A percentile compares a stretch with the other conserved stretches of the same genome.
Evolutionary conservation across 2,329 filamentous ascomycete genomes (phyloP).

Genomic region (Gaeumannomyces tritici): DNA sequence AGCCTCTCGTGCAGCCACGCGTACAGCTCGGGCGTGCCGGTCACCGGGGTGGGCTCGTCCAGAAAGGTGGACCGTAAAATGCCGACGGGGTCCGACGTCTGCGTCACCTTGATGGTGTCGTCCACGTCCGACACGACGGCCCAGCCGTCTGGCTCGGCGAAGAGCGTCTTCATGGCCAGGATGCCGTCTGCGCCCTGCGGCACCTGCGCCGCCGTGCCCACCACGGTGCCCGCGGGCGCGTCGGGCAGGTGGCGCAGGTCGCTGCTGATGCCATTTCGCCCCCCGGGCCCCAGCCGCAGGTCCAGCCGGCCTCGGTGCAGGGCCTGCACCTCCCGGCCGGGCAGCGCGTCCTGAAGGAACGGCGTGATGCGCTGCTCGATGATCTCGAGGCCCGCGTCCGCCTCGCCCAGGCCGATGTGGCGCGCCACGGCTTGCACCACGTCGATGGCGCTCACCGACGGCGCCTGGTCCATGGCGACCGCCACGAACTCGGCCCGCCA

Average conservation of each 20-base stretch:
- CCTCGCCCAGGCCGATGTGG: constrained; percentile 54
- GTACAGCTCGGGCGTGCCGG: constrained; percentile 83
- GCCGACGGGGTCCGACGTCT: constrained; percentile 69
- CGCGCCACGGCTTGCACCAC: constrained; percentile 62
- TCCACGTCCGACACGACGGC: constrained; percentile 82
- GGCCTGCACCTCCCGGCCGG: constrained; percentile 58
- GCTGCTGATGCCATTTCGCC: constrained; percentile 61
- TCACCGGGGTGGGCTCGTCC: constrained; percentile 58
- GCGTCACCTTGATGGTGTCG: constrained; percentile 88
- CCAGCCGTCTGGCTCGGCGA: constrained; percentile 73
- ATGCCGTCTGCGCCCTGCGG: constrained; percentile 43
- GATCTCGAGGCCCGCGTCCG: constrained; percentile 46
- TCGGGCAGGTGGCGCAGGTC: constrained; percentile 43
- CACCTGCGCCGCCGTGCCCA: constrained; percentile 39
- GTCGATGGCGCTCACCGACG: constrained; percentile 56
- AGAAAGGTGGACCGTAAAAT: constrained; percentile 80
- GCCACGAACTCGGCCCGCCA: constrained; percentile 82
- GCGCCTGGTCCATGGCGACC: constrained; percentile 68
- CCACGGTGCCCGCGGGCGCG: constrained; percentile 31
- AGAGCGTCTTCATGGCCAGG: constrained; percentile 54
- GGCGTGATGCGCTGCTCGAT: constrained; percentile 62
- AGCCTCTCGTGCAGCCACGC: constrained; percentile 46
- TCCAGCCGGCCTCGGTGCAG: constrained; percentile 36
- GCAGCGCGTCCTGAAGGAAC: constrained; percentile 68
- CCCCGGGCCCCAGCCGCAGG: constrained; percentile 58